Conservation (phyloP, 2,329 filamentous ascomycete species). For the Aureobasidium pullulans region DNA sequence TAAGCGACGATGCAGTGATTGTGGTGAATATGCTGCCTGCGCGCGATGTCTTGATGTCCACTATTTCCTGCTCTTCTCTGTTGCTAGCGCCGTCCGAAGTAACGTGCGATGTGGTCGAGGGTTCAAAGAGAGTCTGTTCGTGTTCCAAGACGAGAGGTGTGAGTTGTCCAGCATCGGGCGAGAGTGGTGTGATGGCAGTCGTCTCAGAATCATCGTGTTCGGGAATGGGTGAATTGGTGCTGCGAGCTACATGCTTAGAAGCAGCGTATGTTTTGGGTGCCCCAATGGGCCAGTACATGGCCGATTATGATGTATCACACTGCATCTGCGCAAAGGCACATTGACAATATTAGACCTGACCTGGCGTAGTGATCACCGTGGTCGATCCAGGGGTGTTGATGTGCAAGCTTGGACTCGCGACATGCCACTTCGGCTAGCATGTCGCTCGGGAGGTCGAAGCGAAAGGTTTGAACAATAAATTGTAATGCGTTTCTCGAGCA, state of each 20-base stretch:
- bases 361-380: background rate
- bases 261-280: slow-evolving; percentile 77
- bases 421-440: no score
- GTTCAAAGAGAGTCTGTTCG: background rate
- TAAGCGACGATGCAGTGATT: slow-evolving; percentile 75
- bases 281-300: slow-evolving; percentile 88
- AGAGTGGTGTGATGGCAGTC: background rate
- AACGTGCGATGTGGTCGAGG: background rate
- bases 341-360: background rate
- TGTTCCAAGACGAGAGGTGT: slow-evolving; percentile 7
- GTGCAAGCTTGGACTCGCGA: background rate
- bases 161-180: slow-evolving; percentile 6
- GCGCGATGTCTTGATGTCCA: slow-evolving; percentile 69
- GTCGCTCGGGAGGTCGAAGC: no score
- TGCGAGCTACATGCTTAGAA: slow-evolving; percentile 53
- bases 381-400: background rate
- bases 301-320: slow-evolving; percentile 15
- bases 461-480: no score
- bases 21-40: slow-evolving; percentile 79
- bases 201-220: slow-evolving; percentile 47
- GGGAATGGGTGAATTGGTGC: slow-evolving; percentile 46
- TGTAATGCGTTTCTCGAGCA: no score
- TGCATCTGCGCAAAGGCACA: slow-evolving; percentile 13
- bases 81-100: background rate
- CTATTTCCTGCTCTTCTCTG: slow-evolving; percentile 41